Percentiles rank a stretch among this genome's conserved stretches.
phyloP scores from a whole-genome alignment of 768 basidiomycete species.

The Xerocomus spinulosus region DNA sequence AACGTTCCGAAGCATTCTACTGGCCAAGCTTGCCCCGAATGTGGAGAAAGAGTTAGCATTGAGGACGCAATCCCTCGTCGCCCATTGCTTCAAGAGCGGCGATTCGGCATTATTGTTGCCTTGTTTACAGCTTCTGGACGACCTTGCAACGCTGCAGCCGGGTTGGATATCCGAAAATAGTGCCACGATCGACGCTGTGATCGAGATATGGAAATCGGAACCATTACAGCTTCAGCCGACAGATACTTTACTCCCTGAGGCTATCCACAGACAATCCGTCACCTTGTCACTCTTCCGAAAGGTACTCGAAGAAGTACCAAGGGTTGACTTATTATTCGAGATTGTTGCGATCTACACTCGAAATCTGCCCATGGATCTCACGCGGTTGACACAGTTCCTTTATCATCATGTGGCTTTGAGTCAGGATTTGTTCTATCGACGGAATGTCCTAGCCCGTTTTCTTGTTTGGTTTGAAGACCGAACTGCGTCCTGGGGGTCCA shows the following conservation, averaged over 20 bases:
- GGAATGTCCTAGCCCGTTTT: slow-evolving; percentile 83
- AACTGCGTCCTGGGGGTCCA: slow-evolving; percentile 65
- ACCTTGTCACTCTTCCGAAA: slow-evolving; percentile 76
- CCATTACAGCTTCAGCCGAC: slow-evolving; percentile 41
- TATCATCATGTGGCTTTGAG: slow-evolving; percentile 80
- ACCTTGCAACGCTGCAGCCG: slow-evolving; percentile 63
- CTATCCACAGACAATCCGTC: slow-evolving; percentile 56
- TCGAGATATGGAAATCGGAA: slow-evolving; percentile 66
- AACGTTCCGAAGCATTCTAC: slow-evolving; percentile 79
- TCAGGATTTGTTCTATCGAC: slow-evolving; percentile 62
- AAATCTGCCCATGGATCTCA: slow-evolving; percentile 75
- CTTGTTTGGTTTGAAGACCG: slow-evolving; percentile 75
- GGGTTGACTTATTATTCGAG: slow-evolving; percentile 87
- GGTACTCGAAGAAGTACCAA: slow-evolving; percentile 62
- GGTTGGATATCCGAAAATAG: slow-evolving; percentile 68
- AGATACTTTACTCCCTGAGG: slow-evolving; percentile 43
- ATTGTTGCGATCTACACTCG: slow-evolving; percentile 77
- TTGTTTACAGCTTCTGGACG: slow-evolving; percentile 70
- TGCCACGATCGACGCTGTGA: slow-evolving; percentile 64
- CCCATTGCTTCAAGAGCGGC: slow-evolving; percentile 45
- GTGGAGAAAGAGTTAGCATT: slow-evolving; percentile 65
- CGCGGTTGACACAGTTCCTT: slow-evolving; percentile 76
- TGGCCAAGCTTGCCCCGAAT: slow-evolving; percentile 72
- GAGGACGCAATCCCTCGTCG: slow-evolving; percentile 50
- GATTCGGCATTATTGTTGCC: slow-evolving; percentile 55